Evolutionary conservation across 2,329 filamentous ascomycete species (phyloP).

Genomic region (Hymenoscyphus repandus): DNA sequence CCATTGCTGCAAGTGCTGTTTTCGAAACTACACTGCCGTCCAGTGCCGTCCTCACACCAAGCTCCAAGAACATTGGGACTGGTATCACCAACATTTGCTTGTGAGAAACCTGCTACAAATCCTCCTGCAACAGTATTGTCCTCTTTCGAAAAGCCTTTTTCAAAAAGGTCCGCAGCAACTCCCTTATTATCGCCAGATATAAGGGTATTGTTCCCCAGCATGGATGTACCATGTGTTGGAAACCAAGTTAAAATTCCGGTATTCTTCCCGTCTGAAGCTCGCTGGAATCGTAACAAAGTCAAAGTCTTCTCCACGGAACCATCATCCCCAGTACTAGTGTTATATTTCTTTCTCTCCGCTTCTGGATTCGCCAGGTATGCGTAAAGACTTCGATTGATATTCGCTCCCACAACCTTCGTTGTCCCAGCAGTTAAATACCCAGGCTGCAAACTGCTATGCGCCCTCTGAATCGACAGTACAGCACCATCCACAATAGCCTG

Average conservation of each 20-base stretch:
- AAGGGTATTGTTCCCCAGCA: constrained; percentile 87
- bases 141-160: constrained; percentile 54
- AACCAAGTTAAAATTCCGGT: constrained; percentile 87
- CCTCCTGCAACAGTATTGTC: constrained; percentile 51
- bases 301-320: constrained; percentile 66
- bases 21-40: constrained; percentile 64
- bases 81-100: constrained; percentile 87
- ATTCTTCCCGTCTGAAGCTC: constrained; percentile 68
- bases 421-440: constrained; percentile 68
- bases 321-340: constrained; percentile 45
- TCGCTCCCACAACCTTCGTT: constrained; percentile 66
- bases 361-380: constrained; percentile 83
- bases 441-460: constrained; percentile 62
- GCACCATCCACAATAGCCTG: constrained; percentile 84
- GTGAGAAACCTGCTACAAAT: constrained; percentile 89
- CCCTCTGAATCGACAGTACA: constrained; percentile 72
- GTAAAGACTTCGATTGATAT: constrained; percentile 84
- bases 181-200: constrained; percentile 96
- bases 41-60: constrained; percentile 82
- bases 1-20: constrained; percentile 79
- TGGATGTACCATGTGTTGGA: constrained; percentile 84
- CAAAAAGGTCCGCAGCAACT: constrained; percentile 80
- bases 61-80: constrained; percentile 83
- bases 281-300: constrained; percentile 73
- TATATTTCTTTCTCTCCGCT: constrained; percentile 67